A percentile compares a stretch with the other conserved stretches of the same genome.
phyloP scores from a whole-genome alignment of 192 early-diverging fungal genomes.

The Backusella sp. region DNA sequence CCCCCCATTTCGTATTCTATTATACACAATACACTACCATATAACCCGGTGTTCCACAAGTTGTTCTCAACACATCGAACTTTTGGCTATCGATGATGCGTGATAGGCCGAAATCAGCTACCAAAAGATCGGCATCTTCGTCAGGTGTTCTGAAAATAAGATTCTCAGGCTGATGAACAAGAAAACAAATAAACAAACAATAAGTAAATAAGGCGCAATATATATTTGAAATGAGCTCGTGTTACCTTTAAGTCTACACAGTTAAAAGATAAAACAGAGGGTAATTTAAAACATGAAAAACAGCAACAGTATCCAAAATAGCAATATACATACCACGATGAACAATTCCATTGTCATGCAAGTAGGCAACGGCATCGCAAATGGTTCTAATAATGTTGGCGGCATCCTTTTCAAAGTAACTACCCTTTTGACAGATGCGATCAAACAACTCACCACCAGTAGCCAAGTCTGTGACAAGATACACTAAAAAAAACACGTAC shows the following conservation, averaged over 20 bases:
- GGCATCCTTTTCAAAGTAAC: conserved; percentile 79
- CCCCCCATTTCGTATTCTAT: background rate
- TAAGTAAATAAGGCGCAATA: background rate
- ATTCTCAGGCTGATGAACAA: conserved; percentile 65
- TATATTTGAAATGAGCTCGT: background rate
- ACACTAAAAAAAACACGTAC: conserved; percentile 44
- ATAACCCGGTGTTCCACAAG: conserved; percentile 81
- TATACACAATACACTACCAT: conserved; percentile 49
- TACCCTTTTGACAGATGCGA: conserved; percentile 68
- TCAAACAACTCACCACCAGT: conserved; percentile 95
- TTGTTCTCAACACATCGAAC: conserved; percentile 58
- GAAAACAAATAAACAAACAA: conserved; percentile 12
- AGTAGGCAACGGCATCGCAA: conserved; percentile 73
- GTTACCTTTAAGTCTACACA: conserved; percentile 32
- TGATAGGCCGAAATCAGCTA: conserved; percentile 86
- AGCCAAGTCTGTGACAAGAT: conserved; percentile 76
- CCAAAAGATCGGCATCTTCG: conserved; percentile 59
- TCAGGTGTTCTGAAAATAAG: conserved; percentile 64
- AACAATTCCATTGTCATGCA: conserved; percentile 86
- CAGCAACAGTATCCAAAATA: background rate
- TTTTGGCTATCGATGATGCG: conserved; percentile 59
- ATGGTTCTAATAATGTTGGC: conserved; percentile 76
- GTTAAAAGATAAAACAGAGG: background rate
- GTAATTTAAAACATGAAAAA: background rate
- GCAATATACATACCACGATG: conserved; percentile 64